A percentile compares a stretch with the other conserved stretches of the same genome.
phyloP scores from a whole-genome alignment of 2,329 filamentous ascomycete genomes.

The Botrytis cinerea region DNA sequence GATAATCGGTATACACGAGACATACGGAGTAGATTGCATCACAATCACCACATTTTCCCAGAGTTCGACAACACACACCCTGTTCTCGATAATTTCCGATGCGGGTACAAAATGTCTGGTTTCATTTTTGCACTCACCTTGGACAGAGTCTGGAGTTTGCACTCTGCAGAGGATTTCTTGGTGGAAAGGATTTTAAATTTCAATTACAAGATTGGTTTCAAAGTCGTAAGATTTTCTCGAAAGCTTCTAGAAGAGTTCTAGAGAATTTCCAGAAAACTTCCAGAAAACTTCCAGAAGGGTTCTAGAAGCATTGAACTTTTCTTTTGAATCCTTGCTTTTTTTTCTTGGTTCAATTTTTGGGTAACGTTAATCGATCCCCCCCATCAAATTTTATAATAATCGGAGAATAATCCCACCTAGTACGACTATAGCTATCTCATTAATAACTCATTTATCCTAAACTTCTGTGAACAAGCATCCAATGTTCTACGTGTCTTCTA shows the following conservation, averaged over 20 bases:
- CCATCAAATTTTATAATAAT: background rate
- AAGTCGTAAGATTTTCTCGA: background rate
- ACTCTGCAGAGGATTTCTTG: background rate
- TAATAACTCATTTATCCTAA: background rate
- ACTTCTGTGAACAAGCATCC: background rate
- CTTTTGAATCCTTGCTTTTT: background rate
- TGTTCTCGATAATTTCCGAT: conserved; percentile 7
- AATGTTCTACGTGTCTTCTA: conserved; percentile 7
- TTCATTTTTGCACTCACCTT: background rate
- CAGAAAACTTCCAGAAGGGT: background rate
- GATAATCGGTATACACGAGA: conserved; percentile 4
- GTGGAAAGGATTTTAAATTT: background rate
- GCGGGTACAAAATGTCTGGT: background rate
- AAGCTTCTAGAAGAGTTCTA: background rate
- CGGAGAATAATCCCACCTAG: background rate
- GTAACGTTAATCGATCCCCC: background rate
- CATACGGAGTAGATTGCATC: background rate
- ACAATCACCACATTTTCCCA: background rate
- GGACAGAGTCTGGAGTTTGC: background rate
- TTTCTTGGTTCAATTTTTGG: background rate
- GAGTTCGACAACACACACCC: background rate
- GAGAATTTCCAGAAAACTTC: background rate
- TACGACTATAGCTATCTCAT: background rate
- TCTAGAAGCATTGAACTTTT: background rate
- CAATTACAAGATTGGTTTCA: background rate